Percentiles rank a stretch among this genome's conserved stretches.
Conservation (phyloP, 495 filamentous ascomycete species). For the Penicillium bialowiezense region DNA sequence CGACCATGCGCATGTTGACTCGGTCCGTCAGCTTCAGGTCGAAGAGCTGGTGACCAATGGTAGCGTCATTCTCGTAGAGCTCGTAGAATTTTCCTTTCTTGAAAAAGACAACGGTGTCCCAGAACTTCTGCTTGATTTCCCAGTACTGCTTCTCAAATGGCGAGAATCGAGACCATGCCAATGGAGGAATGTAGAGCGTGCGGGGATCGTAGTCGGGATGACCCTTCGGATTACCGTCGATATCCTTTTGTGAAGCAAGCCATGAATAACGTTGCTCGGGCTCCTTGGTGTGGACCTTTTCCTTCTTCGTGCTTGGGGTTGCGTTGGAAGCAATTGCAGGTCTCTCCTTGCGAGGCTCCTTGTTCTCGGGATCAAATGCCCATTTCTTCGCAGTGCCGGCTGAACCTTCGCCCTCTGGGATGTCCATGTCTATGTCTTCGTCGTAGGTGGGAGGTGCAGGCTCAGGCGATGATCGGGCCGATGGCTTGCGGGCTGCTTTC, state of each 20-base stretch:
- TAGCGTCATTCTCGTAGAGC: slow-evolving; percentile 96
- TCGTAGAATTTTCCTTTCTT: slow-evolving; percentile 99
- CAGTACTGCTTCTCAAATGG: slow-evolving; percentile 98
- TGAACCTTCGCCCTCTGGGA: slow-evolving; percentile 53
- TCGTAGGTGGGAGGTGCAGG: slow-evolving; percentile 45
- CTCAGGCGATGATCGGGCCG: slow-evolving; percentile 55
- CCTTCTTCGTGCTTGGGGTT: slow-evolving; percentile 56
- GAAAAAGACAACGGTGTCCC: slow-evolving; percentile 98
- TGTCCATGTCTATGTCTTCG: slow-evolving; percentile 49
- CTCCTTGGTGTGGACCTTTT: slow-evolving; percentile 72
- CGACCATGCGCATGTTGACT: slow-evolving; percentile 99
- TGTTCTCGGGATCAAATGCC: slow-evolving; percentile 78
- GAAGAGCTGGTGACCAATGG: slow-evolving; percentile 94
- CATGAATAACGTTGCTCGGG: slow-evolving; percentile 83
- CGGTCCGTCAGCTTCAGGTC: slow-evolving; percentile 97
- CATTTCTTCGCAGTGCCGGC: slow-evolving; percentile 79
- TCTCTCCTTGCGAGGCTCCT: slow-evolving; percentile 57
- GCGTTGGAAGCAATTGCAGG: slow-evolving; percentile 33
- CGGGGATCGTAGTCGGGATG: slow-evolving; percentile 92
- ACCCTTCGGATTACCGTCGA: slow-evolving; percentile 72
- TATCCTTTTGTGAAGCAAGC: slow-evolving; percentile 81
- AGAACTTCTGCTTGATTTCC: slow-evolving; percentile 98
- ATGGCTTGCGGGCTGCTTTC: slow-evolving; percentile 52
- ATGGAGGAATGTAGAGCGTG: slow-evolving; percentile 80
- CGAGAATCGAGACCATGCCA: slow-evolving; percentile 75